These are phyloP conservation scores for Wickerhamomyces chambardii DNA, from an alignment of 805 yeast genomes.

Conservation along the genomic window DNA sequence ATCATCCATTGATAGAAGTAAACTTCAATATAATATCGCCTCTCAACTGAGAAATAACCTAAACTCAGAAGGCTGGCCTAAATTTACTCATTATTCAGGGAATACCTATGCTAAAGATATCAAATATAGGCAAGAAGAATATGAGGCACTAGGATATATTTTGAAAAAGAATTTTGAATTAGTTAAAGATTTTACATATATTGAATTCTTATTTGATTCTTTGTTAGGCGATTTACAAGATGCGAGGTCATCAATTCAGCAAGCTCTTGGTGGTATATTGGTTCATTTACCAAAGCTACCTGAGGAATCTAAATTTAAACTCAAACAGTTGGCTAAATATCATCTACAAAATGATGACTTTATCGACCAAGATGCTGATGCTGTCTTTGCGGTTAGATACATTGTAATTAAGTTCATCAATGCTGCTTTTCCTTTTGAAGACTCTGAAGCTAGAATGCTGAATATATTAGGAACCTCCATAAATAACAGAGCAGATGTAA, in stretches of 20 bases:
- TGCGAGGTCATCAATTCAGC: slow-evolving; percentile 60
- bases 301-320: slow-evolving; percentile 23
- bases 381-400: slow-evolving; percentile 46
- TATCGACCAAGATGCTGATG: slow-evolving; percentile 16
- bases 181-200: slow-evolving; percentile 34
- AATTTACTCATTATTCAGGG: no score
- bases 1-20: slow-evolving; percentile 2
- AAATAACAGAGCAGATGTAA: slow-evolving; percentile 56
- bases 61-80: slow-evolving; percentile 55
- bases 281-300: slow-evolving; percentile 35
- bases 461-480: slow-evolving; percentile 56
- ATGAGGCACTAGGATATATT: slow-evolving; percentile 71
- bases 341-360: slow-evolving; percentile 27
- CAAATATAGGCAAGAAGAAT: slow-evolving; percentile 51
- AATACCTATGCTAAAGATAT: slow-evolving; percentile 23
- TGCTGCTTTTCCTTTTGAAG: slow-evolving; percentile 54
- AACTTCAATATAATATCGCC: slow-evolving; percentile 36
- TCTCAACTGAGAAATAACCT: slow-evolving; percentile 43
- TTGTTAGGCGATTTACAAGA: slow-evolving; percentile 56
- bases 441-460: slow-evolving; percentile 56
- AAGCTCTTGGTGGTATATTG: slow-evolving; percentile 53
- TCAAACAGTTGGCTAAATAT: slow-evolving; percentile 29
- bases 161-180: slow-evolving; percentile 36
- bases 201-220: slow-evolving; percentile 65
- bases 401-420: slow-evolving; percentile 59